Base-by-base conservation (phyloP, 2,329 filamentous ascomycete genomes). In the Sporothrix pallida region DNA sequence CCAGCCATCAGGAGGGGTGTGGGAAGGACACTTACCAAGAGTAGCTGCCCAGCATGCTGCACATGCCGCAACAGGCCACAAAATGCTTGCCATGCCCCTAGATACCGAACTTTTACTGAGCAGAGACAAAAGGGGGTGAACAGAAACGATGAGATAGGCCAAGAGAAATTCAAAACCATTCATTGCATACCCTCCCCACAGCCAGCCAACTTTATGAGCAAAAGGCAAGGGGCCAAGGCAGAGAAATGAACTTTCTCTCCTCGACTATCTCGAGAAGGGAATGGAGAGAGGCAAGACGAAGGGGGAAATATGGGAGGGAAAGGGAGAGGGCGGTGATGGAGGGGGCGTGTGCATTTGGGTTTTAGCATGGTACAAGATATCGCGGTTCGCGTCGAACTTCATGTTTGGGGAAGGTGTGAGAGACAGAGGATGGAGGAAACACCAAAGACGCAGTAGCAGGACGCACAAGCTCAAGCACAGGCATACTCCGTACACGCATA, bases 321-420 rank as follows among this genome's bases (percentile, higher is more conserved):
- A 42, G 15, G 58, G 58, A 26, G 58, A 17, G 26, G 8, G n/a
- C 46, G 13, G 10, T 31, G 46, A n/a, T 50, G 65, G 63, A 68
- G 63, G 63, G 63, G 63, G 58, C 62, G 62, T 65, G n/a, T 46
- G 62, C 62, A 46, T 62, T 62, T 37, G 31, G 31, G 15, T 31
- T 8, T 54, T 5, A 62, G 5, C 26, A 42, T 9, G n/a, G 10
- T 20, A 17, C n/a, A 42, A 23, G 60, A 65, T 42, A 65, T 23
- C n/a, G 13, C 42, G 60, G 60, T 46, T 65, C 42, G 37, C 37
- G 42, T 23, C 60, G 6, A 7, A 7, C n/a, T 10, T 26, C 52
- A 63, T 44, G 58, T 37, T 44, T 44, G 31, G 37, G 31, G 31
- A 63, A 63, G 58, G 31, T 44, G 56, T 60, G 23, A 60, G 23